Evolutionary conservation across 2,329 filamentous ascomycete species (phyloP), one percentile per base, ranked within the genome.

Genomic region (Ceratocystis albifundus): DNA sequence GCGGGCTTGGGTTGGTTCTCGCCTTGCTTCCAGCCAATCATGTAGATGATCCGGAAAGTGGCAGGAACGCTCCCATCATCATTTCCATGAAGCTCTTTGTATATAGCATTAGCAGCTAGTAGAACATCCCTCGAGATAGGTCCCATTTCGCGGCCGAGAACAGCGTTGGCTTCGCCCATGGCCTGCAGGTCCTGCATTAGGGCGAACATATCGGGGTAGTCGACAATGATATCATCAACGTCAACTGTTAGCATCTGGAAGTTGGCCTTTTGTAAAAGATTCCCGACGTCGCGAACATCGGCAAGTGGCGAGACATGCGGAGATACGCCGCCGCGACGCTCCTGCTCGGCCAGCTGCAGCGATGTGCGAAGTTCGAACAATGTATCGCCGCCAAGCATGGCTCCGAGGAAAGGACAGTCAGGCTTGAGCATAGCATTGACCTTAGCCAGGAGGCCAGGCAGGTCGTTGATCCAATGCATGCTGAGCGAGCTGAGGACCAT

Each of bases 191-290:
- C 94, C 71, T 87, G 82, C 92, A 99, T 96, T 65, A 99, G 79
- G 1, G 90, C 85, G 77, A 96, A 96, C 0, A 83, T 88, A 76
- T 93, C 85, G 0, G 94, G 94, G 73, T 91, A 99, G 74, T 96
- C 91, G 36, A 99, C 90, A 32, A 97, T 85, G 63, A 99, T 95
- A 76, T 99, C 94, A 76, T 99, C 95, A 15, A 99, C 87, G 72
- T 99, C 94, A 0, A 99, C 91, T 0, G 95, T 99, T 71, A 97
- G 80, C 79, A 99, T 88, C 75, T 92, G 95, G 79, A 97, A 99
- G 20, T 92, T 91, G 0, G 93, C 89, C 69, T 87, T 86, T 71
- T 89, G 88, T 69, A 99, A 77, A 65, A 99, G 77, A 1, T 91
- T 92, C 1, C 94, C 94, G 0, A 97, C 84, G 73, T 99, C 95